Base-by-base conservation (phyloP, 2,329 filamentous ascomycete genomes). In the Paraphaeosphaeria minitans region DNA sequence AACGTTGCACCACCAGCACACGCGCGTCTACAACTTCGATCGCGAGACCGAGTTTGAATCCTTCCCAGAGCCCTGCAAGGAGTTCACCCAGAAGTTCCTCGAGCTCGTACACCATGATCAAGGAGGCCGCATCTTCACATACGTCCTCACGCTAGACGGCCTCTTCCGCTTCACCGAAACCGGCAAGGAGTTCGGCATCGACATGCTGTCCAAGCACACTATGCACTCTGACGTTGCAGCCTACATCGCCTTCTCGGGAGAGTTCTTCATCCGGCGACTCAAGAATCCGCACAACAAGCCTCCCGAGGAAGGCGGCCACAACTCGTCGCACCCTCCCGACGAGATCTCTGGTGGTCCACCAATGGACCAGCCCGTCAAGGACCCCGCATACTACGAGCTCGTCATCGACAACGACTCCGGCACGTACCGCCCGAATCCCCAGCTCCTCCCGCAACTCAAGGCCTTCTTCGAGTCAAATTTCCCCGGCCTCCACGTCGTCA, bases 351-450 rank as follows among this genome's bases (percentile, higher is more conserved):
- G 82, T 83, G 74, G 77, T 2, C 73, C 81, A 2, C 77, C 80
- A 71, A 31, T 64, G 37, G 69, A 74, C 22, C 58, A 71, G 24
- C 48, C 48, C 0, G 73, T 81, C 2, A 82, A 82, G 4, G 83
- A 88, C 54, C 85, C 86, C 0, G 68, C 74, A 4, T 78, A 85
- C 72, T 98, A 97, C 75, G 90, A 96, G 73, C 85, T 98, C 9
- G 82, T 95, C 63, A 97, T 98, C 71, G 94, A 98, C 80, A 98
- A 98, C 70, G 94, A 97, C 77, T 92, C 89, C 55, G 94, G 94
- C 12, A 98, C 94, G 0, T 98, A 98, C 75, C 86, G 94, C 0
- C 94, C 94, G 0, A 92, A 96, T 71, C 89, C 90, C 56, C 83
- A 87, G 12, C 82, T 91, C 10, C 83, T 98, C 1, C 90, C 91